A percentile compares a stretch with the other conserved stretches of the same genome.
Evolutionary conservation across 1,139 yeast species (phyloP).

Genomic region (Nematodospora anomalae): DNA sequence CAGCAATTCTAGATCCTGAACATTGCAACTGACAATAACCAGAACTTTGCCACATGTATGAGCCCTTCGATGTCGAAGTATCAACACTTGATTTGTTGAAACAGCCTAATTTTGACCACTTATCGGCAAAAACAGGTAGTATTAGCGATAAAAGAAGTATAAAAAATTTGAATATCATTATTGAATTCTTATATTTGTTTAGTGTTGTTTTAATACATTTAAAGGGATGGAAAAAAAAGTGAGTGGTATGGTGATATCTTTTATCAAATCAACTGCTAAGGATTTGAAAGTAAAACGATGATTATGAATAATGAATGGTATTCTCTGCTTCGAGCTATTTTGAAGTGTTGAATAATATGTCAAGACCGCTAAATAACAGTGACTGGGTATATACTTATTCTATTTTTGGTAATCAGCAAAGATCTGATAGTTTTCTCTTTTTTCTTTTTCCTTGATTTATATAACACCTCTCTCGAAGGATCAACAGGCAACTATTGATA

Average conservation of each 20-base stretch:
- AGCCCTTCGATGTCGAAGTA: constrained; percentile 26
- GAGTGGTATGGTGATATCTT: too few relatives aligned
- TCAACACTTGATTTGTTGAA: constrained; percentile 26
- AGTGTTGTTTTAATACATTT: not conserved
- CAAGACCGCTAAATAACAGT: too few relatives aligned
- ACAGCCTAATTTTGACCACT: constrained; percentile 35
- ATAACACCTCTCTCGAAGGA: too few relatives aligned
- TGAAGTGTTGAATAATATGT: not conserved
- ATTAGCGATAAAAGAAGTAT: constrained; percentile 8
- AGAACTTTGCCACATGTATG: constrained; percentile 50
- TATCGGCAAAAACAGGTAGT: constrained; percentile 11
- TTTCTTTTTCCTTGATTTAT: not conserved
- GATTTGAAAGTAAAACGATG: too few relatives aligned
- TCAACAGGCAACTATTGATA: too few relatives aligned
- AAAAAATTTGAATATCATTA: not conserved
- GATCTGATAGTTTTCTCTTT: not conserved
- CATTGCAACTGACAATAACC: constrained; percentile 52
- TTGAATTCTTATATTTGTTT: not conserved
- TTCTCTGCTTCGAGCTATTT: not conserved
- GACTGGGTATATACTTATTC: too few relatives aligned
- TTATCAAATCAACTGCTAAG: too few relatives aligned
- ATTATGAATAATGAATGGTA: too few relatives aligned
- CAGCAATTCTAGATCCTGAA: constrained; percentile 48
- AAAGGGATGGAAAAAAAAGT: constrained; percentile 1
- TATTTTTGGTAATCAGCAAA: not conserved